These are phyloP conservation scores for Botryosphaeria dothidea DNA, from an alignment of 2,329 filamentous ascomycete species.

Conservation along the genomic window DNA sequence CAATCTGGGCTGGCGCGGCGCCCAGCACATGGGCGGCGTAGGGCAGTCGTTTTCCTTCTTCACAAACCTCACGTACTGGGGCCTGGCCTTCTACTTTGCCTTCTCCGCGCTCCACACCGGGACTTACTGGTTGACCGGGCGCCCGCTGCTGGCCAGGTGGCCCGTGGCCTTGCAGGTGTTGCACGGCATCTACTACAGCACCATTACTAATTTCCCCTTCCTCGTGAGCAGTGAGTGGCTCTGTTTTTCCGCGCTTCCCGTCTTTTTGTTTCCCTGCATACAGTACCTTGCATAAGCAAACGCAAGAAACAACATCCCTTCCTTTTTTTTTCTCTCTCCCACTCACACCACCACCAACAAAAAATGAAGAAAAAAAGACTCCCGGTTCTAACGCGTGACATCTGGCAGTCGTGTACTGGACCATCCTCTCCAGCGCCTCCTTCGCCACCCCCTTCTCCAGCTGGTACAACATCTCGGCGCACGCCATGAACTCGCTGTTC, in stretches of 20 bases:
- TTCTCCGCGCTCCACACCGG: conserved; percentile 68
- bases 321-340: too few relatives aligned
- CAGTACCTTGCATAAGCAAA: too few relatives aligned
- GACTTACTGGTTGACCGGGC: conserved; percentile 55
- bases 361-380: not conserved
- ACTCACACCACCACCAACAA: not conserved
- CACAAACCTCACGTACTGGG: conserved; percentile 81
- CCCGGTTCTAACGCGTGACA: not conserved
- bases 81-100: conserved; percentile 75
- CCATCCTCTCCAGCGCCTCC: conserved; percentile 34
- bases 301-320: not conserved
- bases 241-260: not conserved
- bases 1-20: conserved; percentile 66
- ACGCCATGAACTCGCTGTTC: conserved; percentile 72
- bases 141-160: conserved; percentile 39
- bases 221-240: conserved; percentile 45
- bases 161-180: conserved; percentile 37
- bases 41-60: conserved; percentile 74
- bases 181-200: conserved; percentile 45
- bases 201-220: conserved; percentile 44
- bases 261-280: not conserved
- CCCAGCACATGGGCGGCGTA: conserved; percentile 48
- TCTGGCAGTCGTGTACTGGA: conserved; percentile 44
- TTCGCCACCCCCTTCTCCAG: conserved; percentile 38
- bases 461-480: conserved; percentile 69